Base-by-base conservation (phyloP, 495 filamentous ascomycete genomes). In the Lepraria neglecta region DNA sequence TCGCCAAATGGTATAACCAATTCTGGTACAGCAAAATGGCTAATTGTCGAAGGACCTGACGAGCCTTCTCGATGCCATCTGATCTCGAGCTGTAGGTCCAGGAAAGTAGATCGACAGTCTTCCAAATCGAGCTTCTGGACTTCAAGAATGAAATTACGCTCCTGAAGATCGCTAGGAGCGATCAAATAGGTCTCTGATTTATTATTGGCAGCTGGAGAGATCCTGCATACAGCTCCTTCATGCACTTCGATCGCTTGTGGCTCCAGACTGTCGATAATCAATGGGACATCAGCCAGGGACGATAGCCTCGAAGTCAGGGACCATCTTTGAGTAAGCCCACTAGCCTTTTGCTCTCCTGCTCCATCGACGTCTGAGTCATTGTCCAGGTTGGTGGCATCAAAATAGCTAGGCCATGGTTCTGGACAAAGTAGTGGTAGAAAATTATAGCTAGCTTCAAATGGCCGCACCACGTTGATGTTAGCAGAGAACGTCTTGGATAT, bases 361-460 rank as follows among this genome's bases (percentile, higher is more conserved):
- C 30, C 58, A 35, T 40, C 42, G 40, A 58, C 50, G 5, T 64
- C 60, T 2, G 66, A 15, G 15, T 72, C 63, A 51, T 75, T 64
- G 43, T 81, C 78, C 7, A 75, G 67, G 6, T 73, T 68, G 38
- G 72, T 61, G 47, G 75, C 68, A 6, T 81, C 76, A 69, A 97
- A 97, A 68, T 90, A 87, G 65, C 84, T 88, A 9, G 95, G 92
- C 92, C 92, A 97, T 10, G 81, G 78, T 55, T 86, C 84, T 2
- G 82, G 76, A 74, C 96, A 85, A 6, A 95, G 71, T 4, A 84
- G 82, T 15, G 94, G 90, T 3, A 82, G 76, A 65, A 96, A 87
- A 56, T 92, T 88, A 67, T 91, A 96, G 65, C 85, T 90, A 9
- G 90, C 87, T 73, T 95, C 90, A 64, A 97, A 96, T 9, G 94